Conservation (phyloP, 306 rosid genomes). For the Parietaria judaica region DNA sequence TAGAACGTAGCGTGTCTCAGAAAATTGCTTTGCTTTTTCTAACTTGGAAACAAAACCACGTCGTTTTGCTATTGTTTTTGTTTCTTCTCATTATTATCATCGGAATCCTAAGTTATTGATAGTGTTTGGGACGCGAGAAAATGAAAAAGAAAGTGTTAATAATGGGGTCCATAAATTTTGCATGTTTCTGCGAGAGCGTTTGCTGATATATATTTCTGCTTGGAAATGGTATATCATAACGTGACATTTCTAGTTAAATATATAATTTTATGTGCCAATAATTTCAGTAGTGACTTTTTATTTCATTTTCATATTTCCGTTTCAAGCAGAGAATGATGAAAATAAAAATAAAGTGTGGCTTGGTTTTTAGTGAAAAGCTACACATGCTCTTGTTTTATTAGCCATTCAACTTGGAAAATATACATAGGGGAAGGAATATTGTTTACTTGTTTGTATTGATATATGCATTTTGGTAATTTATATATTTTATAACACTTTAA, state of each 20-base stretch:
- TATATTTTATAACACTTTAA: too few species aligned
- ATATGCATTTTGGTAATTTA: too few species aligned
- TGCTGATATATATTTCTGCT: conserved; percentile 29
- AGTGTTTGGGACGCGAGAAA: conserved; percentile 14
- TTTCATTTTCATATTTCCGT: too few species aligned
- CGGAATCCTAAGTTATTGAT: conserved; percentile 57
- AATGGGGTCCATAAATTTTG: conserved; percentile 14
- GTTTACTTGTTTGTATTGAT: too few species aligned
- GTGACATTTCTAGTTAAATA: background rate
- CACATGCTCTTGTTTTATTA: too few species aligned
- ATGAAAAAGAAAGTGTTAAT: conserved; percentile 6
- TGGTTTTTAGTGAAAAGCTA: too few species aligned
- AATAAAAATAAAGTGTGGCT: too few species aligned
- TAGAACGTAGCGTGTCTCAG: conserved; percentile 3
- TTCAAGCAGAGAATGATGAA: too few species aligned
- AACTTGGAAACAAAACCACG: conserved; percentile 28
- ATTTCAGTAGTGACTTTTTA: too few species aligned
- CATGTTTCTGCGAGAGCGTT: conserved; percentile 13
- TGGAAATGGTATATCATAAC: background rate
- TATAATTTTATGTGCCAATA: background rate
- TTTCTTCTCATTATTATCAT: conserved; percentile 12
- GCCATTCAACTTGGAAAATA: too few species aligned
- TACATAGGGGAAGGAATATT: too few species aligned
- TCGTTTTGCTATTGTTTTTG: background rate
- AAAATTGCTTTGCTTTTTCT: conserved; percentile 1